A percentile compares a stretch with the other conserved stretches of the same genome.
Evolutionary conservation across 371 early-diverging fungal species (phyloP).

Genomic region (Rhizopus stolonifer): DNA sequence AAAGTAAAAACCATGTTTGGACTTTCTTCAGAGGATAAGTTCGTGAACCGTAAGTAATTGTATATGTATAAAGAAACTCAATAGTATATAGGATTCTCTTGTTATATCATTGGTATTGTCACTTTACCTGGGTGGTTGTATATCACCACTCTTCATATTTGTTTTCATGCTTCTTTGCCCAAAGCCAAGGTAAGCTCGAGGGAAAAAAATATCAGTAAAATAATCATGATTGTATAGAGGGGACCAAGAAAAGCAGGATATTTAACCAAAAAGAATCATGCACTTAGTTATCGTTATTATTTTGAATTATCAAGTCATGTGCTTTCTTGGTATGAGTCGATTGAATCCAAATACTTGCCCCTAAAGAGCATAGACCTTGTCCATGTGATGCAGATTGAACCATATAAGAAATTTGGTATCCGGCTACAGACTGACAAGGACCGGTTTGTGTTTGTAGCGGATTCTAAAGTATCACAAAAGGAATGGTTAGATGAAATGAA

Average conservation of each 20-base stretch:
- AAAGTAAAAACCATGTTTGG: slow-evolving; percentile 21
- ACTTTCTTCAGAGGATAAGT: slow-evolving; percentile 13
- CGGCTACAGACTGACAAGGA: slow-evolving; percentile 46
- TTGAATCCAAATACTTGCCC: slow-evolving; percentile 66
- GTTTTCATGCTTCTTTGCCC: slow-evolving; percentile 73
- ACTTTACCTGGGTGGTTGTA: slow-evolving; percentile 73
- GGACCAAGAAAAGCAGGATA: slow-evolving; percentile 62
- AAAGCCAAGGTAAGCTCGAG: slow-evolving; percentile 35
- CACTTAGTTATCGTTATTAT: slow-evolving; percentile 59
- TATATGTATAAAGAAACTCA: neutral
- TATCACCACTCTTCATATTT: slow-evolving; percentile 59
- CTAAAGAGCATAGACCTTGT: slow-evolving; percentile 65
- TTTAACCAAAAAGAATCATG: slow-evolving; percentile 54
- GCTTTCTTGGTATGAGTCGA: slow-evolving; percentile 62
- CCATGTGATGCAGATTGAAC: slow-evolving; percentile 49
- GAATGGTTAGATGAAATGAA: slow-evolving; percentile 66
- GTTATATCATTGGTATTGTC: slow-evolving; percentile 67
- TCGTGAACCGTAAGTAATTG: slow-evolving; percentile 14
- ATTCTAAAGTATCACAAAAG: slow-evolving; percentile 44
- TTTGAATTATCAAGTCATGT: slow-evolving; percentile 67
- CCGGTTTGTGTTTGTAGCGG: slow-evolving; percentile 46
- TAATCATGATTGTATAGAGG: slow-evolving; percentile 29
- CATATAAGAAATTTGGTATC: slow-evolving; percentile 48
- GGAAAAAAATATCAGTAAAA: too few species aligned
- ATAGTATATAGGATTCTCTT: slow-evolving; percentile 59